Evolutionary conservation across 1,284 basidiomycete genomes (phyloP).

Genomic region (Pisolithus thermaeus): DNA sequence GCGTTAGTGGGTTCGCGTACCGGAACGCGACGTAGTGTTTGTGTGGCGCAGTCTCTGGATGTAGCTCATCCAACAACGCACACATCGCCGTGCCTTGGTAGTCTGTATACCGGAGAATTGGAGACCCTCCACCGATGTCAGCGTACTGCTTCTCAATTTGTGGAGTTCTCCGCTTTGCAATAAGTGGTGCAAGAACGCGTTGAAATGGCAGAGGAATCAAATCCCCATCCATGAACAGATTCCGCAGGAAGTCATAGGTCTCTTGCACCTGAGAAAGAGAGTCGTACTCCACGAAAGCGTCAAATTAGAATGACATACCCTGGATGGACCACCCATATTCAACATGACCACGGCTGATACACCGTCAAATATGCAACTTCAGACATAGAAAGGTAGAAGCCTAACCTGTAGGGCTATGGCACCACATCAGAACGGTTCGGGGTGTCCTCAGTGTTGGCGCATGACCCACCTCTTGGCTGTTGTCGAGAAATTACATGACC

Average conservation of each 20-base stretch:
- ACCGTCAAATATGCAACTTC: conserved; percentile 5
- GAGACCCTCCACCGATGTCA: conserved; percentile 95
- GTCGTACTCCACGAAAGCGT: not conserved
- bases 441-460: not conserved
- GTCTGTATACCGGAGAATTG: conserved; percentile 91
- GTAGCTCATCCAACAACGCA: conserved; percentile 86
- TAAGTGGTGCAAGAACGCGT: conserved; percentile 78
- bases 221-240: conserved; percentile 92
- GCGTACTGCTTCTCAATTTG: conserved; percentile 93
- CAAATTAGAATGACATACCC: conserved; percentile 46
- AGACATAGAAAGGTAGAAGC: not conserved
- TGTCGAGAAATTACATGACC: conserved; percentile 11
- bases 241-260: conserved; percentile 87
- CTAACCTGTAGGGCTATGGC: conserved; percentile 26
- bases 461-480: conserved; percentile 18
- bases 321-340: conserved; percentile 98
- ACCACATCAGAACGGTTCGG: conserved; percentile 9
- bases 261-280: conserved; percentile 59
- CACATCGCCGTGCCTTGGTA: conserved; percentile 91
- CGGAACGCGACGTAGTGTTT: conserved; percentile 95
- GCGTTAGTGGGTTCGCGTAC: conserved; percentile 87
- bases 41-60: conserved; percentile 90
- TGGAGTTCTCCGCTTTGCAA: conserved; percentile 90
- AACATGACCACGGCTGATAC: conserved; percentile 84
- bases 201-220: conserved; percentile 96